Evolutionary conservation across 1,139 yeast genomes (phyloP), one percentile per base, ranked within the genome.

Genomic region (Arxiozyma bovina): DNA sequence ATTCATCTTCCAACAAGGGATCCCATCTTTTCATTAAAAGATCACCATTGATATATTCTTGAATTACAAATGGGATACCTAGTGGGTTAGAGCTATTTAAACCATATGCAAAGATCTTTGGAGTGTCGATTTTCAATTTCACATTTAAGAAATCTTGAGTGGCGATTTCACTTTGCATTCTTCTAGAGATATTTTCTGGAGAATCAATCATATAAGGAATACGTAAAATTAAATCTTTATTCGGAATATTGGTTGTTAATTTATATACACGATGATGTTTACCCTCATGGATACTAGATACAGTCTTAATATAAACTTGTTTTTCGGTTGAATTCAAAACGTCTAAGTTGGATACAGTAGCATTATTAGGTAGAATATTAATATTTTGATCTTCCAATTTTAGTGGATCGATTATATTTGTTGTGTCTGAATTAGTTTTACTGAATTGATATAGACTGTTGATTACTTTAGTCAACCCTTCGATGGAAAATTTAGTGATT

Each of bases 281-380:
- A 55, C 98, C 98, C 70, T 93, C 98, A 65, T 89, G 96, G 58
- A 89, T 78, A 58, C 95, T 85, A 55, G 88, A 82, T 67, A 93
- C 82, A 51, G 90, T 83, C 66, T 82, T 83, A 63, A 89, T 76
- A 47, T 75, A 72, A 41, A 83, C 69, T 34, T 74, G 47, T 11
- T 51, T 74, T 49, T 77, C 78, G 52, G 69, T 71, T 12, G 73
- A 72, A 44, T 68, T 70, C 41, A 66, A 60, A 0, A 71, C 67
- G 3, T 85, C 85, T 48, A 81, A 59, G 20, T 74, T 61, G 7
- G 71, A 67, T 12, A 67, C 61, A 27, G 69, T 70, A 53, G 77
- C 66, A 67, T 82, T 82, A 56, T 81, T 77, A 23, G 74, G 73
- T 57, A 83, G 72, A 3, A 69, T 70, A 15, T 80, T 70, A 22